Percentiles rank a stretch among this genome's conserved stretches.
phyloP scores from a whole-genome alignment of 2,329 filamentous ascomycete genomes.

The Cladosporium velox region DNA sequence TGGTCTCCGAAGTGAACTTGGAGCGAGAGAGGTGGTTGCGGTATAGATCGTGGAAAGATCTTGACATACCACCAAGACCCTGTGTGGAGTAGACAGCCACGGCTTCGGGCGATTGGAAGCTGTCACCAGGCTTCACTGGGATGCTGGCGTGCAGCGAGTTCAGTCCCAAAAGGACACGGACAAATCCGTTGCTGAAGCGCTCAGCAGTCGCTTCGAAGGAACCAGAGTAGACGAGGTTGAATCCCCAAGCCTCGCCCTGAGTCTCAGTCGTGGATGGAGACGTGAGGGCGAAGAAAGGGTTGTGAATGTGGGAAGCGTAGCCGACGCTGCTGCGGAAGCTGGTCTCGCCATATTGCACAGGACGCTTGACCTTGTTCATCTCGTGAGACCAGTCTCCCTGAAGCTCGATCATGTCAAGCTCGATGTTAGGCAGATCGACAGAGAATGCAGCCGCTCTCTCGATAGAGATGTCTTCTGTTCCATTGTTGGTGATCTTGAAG shows the following conservation, averaged over 20 bases:
- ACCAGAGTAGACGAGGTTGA: constrained; percentile 65
- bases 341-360: constrained; percentile 34
- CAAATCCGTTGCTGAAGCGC: constrained; percentile 62
- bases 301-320: constrained; percentile 65
- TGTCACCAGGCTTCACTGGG: constrained; percentile 57
- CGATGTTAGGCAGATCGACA: constrained; percentile 60
- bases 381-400: constrained; percentile 66
- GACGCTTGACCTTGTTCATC: constrained; percentile 55
- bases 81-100: constrained; percentile 62
- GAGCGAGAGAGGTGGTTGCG: constrained; percentile 62
- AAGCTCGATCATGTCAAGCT: constrained; percentile 64
- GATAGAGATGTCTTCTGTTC: constrained; percentile 54
- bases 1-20: constrained; percentile 54
- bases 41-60: constrained; percentile 63
- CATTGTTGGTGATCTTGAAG: constrained; percentile 62
- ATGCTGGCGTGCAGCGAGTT: constrained; percentile 64
- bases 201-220: constrained; percentile 65
- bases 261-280: constrained; percentile 61
- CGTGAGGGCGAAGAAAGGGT: constrained; percentile 63
- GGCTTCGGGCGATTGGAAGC: constrained; percentile 62
- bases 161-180: constrained; percentile 61
- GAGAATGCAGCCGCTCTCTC: constrained; percentile 63
- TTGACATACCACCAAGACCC: constrained; percentile 64
- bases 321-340: constrained; percentile 64
- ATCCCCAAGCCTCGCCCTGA: constrained; percentile 64